Conservation (phyloP, 805 yeast genomes). For the Saturnispora silvae region DNA sequence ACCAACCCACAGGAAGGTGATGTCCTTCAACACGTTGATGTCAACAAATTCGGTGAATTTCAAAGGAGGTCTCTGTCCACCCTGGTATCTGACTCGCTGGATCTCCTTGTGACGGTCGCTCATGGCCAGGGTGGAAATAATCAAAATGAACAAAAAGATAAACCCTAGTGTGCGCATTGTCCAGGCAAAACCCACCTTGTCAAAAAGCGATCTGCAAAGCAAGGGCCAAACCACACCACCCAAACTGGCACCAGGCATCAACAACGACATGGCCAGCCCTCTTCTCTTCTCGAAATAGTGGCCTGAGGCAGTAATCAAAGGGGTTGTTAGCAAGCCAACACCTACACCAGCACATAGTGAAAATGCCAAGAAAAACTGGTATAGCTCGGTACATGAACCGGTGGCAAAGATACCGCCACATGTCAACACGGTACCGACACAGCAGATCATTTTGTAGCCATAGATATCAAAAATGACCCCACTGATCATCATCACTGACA, state of each 20-base stretch:
- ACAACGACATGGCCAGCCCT: conserved; percentile 51
- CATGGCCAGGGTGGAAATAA: conserved; percentile 25
- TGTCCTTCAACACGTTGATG: conserved; percentile 31
- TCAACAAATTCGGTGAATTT: conserved; percentile 24
- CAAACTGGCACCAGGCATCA: conserved; percentile 48
- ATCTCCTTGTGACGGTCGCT: conserved; percentile 20
- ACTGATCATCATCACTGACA: conserved; percentile 30
- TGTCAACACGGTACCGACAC: conserved; percentile 29
- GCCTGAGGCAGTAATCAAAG: conserved; percentile 39
- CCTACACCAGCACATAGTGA: conserved; percentile 38
- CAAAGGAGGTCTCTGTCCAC: conserved; percentile 4
- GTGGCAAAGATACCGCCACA: conserved; percentile 34
- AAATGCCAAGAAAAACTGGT: conserved; percentile 44
- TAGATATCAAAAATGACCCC: conserved; percentile 38
- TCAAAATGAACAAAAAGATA: conserved; percentile 27
- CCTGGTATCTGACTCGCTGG: background rate
- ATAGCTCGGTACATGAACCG: conserved; percentile 33
- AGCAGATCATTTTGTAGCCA: conserved; percentile 31
- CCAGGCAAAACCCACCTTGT: conserved; percentile 47
- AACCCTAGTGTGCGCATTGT: conserved; percentile 46
- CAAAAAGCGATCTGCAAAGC: conserved; percentile 39
- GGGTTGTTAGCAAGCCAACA: conserved; percentile 33
- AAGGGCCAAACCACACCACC: conserved; percentile 50
- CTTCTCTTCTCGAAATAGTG: conserved; percentile 53
- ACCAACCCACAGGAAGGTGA: conserved; percentile 30